A percentile compares a stretch with the other conserved stretches of the same genome.
These are phyloP conservation scores for Microsporum ferrugineum DNA, from an alignment of 2,329 filamentous ascomycete species.

Conservation along the genomic window DNA sequence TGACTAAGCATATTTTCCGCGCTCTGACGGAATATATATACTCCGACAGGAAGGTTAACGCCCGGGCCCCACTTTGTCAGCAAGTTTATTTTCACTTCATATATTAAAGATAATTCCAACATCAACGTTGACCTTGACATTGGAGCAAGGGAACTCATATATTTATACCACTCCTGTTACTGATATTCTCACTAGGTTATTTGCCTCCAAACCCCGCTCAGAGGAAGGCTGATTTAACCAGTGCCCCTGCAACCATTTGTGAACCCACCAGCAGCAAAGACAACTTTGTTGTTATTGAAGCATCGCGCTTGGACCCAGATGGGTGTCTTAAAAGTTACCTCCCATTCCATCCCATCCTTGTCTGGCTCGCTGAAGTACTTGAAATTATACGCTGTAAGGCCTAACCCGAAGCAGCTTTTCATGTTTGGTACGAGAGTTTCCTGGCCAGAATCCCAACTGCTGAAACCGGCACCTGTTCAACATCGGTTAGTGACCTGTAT, in stretches of 20 bases:
- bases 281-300: constrained; percentile 17
- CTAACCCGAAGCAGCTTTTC: constrained; percentile 15
- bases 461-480: constrained; percentile 17
- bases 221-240: not conserved
- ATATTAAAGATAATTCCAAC: too few species aligned
- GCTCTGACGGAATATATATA: too few species aligned
- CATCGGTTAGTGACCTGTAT: too few species aligned
- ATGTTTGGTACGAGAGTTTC: constrained; percentile 16
- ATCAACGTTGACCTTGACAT: too few species aligned
- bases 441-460: constrained; percentile 19
- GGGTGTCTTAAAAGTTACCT: constrained; percentile 17
- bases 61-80: too few species aligned
- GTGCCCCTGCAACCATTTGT: constrained; percentile 9
- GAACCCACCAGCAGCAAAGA: constrained; percentile 8
- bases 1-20: not conserved
- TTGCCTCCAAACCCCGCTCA: too few species aligned
- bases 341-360: constrained; percentile 19
- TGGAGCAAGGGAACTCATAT: too few species aligned
- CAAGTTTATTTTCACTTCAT: too few species aligned
- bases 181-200: too few species aligned
- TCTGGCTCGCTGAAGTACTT: constrained; percentile 18
- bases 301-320: constrained; percentile 15
- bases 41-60: too few species aligned
- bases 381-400: constrained; percentile 19
- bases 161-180: too few species aligned